phyloP scores from a whole-genome alignment of 2,329 filamentous ascomycete genomes.

The Colletotrichum horii region DNA sequence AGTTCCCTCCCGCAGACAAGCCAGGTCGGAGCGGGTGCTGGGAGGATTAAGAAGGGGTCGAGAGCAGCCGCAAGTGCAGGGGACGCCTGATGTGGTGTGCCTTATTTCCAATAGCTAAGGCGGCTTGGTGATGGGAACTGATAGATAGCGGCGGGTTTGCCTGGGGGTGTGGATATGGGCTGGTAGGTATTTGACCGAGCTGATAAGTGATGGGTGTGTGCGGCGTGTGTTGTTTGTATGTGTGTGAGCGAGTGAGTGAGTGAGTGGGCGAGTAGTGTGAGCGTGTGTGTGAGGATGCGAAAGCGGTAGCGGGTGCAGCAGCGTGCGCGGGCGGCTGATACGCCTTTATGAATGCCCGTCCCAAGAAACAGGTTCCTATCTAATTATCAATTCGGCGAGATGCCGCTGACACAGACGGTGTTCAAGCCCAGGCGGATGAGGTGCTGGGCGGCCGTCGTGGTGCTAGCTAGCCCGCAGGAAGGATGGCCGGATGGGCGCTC shows the following conservation, averaged over 20 bases:
- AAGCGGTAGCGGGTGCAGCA: background rate
- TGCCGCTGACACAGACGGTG: background rate
- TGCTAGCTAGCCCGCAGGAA: slow-evolving; percentile 2
- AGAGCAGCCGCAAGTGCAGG: slow-evolving; percentile 14
- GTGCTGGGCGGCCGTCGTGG: background rate
- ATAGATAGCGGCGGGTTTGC: slow-evolving; percentile 21
- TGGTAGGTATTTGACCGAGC: slow-evolving; percentile 22
- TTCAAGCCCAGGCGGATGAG: background rate
- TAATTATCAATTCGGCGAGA: background rate
- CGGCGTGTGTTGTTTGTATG: background rate
- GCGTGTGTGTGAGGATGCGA: background rate
- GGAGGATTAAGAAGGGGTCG: slow-evolving; percentile 20
- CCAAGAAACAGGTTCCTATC: background rate
- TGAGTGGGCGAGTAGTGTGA: background rate
- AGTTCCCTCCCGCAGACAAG: slow-evolving; percentile 3
- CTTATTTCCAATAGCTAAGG: slow-evolving; percentile 17
- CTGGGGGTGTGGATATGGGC: slow-evolving; percentile 9
- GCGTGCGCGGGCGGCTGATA: background rate
- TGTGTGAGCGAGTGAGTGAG: background rate
- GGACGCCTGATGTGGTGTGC: slow-evolving; percentile 21
- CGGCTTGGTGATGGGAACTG: slow-evolving; percentile 18
- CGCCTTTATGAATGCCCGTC: background rate
- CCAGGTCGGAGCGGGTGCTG: slow-evolving; percentile 18
- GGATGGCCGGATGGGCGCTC: slow-evolving; percentile 3
- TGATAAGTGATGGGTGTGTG: slow-evolving; percentile 19